Conservation (phyloP, 805 yeast genomes). For the Myxozyma lipomycoides region DNA sequence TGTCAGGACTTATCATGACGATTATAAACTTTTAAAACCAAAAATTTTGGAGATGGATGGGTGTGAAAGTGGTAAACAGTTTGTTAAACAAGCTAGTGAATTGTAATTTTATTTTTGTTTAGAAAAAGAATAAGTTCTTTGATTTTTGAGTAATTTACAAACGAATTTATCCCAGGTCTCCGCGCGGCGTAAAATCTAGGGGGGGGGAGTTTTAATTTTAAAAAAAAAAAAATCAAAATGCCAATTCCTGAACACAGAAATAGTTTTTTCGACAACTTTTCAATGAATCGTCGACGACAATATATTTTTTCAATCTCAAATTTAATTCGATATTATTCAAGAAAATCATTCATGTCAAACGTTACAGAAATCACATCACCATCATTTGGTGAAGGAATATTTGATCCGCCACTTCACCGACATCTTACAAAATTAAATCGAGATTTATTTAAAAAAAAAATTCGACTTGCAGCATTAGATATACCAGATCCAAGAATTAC, state of each 20-base stretch:
- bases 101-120: slow-evolving; percentile 44
- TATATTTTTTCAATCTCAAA: too few relatives aligned
- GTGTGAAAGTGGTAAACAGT: not conserved
- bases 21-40: slow-evolving; percentile 17
- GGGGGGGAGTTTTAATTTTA: too few relatives aligned
- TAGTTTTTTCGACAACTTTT: too few relatives aligned
- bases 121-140: slow-evolving; percentile 55
- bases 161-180: too few relatives aligned
- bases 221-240: too few relatives aligned
- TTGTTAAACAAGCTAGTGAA: not conserved
- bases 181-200: too few relatives aligned
- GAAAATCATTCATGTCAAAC: slow-evolving; percentile 42
- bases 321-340: too few relatives aligned
- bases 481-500: slow-evolving; percentile 63
- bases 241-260: too few relatives aligned
- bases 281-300: too few relatives aligned
- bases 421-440: slow-evolving; percentile 50
- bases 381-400: not conserved
- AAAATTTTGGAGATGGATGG: slow-evolving; percentile 1
- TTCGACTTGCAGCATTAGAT: slow-evolving; percentile 61
- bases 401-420: not conserved
- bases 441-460: slow-evolving; percentile 52
- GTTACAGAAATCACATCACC: not conserved
- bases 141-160: too few relatives aligned
- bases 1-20: slow-evolving; percentile 20